Percentiles rank a stretch among this genome's conserved stretches.
Conservation (phyloP, 306 rosid species). For the Pueraria montana region DNA sequence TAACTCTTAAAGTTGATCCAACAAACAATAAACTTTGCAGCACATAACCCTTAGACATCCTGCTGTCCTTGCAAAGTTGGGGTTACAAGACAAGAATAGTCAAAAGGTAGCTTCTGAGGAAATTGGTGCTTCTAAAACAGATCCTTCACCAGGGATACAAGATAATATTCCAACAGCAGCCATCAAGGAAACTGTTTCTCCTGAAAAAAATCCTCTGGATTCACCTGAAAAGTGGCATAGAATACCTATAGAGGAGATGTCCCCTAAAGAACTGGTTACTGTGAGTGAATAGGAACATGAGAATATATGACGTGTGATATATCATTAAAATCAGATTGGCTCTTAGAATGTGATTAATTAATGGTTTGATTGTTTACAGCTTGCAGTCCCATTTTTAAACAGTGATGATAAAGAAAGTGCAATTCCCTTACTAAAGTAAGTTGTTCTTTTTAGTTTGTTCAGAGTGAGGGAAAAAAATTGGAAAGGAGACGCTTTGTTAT, state of each 20-base stretch:
- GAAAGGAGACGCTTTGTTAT: neutral
- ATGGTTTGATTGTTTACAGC: conserved; percentile 63
- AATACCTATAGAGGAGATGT: conserved; percentile 64
- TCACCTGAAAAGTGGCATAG: conserved; percentile 63
- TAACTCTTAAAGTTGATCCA: conserved; percentile 27
- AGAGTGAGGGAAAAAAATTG: conserved; percentile 13
- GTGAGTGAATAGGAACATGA: conserved; percentile 66
- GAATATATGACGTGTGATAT: conserved; percentile 29
- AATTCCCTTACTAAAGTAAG: conserved; percentile 78
- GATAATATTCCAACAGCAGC: conserved; percentile 50
- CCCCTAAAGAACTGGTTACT: conserved; percentile 69
- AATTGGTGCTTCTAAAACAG: conserved; percentile 49
- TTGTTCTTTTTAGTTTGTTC: conserved; percentile 38
- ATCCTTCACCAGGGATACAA: conserved; percentile 57
- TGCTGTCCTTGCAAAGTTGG: conserved; percentile 71
- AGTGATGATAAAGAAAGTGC: conserved; percentile 70
- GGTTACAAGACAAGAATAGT: conserved; percentile 60
- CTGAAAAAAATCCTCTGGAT: conserved; percentile 52
- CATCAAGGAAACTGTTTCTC: conserved; percentile 49
- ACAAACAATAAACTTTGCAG: conserved; percentile 62
- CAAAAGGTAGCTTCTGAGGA: conserved; percentile 48
- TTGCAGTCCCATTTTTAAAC: conserved; percentile 71
- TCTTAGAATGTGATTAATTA: conserved; percentile 30
- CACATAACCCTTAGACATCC: conserved; percentile 76
- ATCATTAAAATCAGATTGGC: conserved; percentile 17